Base-by-base conservation (phyloP, 306 rosid species). In the Cicer pinnatifidum region DNA sequence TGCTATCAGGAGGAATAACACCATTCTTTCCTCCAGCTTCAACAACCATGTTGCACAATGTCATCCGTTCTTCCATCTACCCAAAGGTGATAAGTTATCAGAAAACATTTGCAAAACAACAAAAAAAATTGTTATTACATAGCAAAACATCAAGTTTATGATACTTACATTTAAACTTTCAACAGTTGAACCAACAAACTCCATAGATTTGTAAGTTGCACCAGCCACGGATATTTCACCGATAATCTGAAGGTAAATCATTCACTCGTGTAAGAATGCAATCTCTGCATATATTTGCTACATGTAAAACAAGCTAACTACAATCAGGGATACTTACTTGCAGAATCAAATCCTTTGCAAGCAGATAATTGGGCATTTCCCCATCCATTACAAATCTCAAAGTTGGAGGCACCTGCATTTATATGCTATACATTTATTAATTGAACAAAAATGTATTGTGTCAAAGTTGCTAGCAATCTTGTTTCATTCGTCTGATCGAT, bases 11-110 rank as follows among this genome's bases (percentile, higher is more conserved):
- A 73, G 98, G 95, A 57, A 92, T 74, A 41, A 92, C 85, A 48
- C 98, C 96, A 50, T 92, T 92, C 89, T 92, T 90, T 82, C 91
- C 98, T 28, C 98, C 96, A 76, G 98, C 96, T 87, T 92, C 98
- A 45, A 92, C 87, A 69, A 86, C 98, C 98, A 92, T 90, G 86
- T 90, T 92, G 91, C 98, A 92, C 62, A 92, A 75, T 52, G 98
- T 92, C 96, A 92, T 92, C 73, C 98, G 83, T 63, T 92, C 98
- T 77, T 92, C 98, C 98, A 92, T 92, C 98, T 92, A 78, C 59
- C 70, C 79, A 83, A 64, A 54, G 69, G 57, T 52, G 41, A 67
- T 16, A 69, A 57, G 40, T 73, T 45, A 77, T 28, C 79, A 79
- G 75, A 53, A 69, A 75, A 53, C 51, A 79, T 39, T 11, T 71